Percentiles rank a stretch among this genome's conserved stretches.
Evolutionary conservation across 2,329 filamentous ascomycete genomes (phyloP).

Genomic region (Monosporascus ibericus): DNA sequence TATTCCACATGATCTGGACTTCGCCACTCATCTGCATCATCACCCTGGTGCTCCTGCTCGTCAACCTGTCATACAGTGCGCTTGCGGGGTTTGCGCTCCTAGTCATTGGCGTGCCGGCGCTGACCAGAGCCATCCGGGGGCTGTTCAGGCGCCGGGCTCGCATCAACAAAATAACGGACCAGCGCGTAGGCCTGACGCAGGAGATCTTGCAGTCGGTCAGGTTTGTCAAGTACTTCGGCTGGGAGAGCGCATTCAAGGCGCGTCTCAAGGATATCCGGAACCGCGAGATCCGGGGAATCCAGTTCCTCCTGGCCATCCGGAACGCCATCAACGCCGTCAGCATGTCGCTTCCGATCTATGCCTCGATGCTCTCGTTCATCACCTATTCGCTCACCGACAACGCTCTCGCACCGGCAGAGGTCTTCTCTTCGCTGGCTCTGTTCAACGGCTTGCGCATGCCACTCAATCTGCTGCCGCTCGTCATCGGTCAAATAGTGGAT

Average conservation of each 20-base stretch:
- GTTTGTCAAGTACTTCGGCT: constrained; percentile 95
- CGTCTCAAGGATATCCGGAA: constrained; percentile 68
- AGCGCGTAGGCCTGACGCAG: constrained; percentile 83
- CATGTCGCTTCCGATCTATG: constrained; percentile 85
- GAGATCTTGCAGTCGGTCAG: constrained; percentile 87
- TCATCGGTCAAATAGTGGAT: constrained; percentile 85
- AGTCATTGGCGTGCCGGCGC: constrained; percentile 67
- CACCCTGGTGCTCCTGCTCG: constrained; percentile 70
- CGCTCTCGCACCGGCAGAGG: constrained; percentile 62
- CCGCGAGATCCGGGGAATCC: constrained; percentile 77
- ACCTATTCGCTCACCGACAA: constrained; percentile 66
- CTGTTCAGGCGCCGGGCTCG: constrained; percentile 67
- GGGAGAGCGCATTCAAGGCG: constrained; percentile 81
- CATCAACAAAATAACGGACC: constrained; percentile 93
- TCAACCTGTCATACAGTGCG: constrained; percentile 88
- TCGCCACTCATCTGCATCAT: constrained; percentile 72
- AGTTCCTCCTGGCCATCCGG: constrained; percentile 73
- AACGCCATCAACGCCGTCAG: constrained; percentile 81
- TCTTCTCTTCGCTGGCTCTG: constrained; percentile 89
- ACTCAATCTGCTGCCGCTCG: constrained; percentile 79
- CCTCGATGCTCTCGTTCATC: constrained; percentile 92
- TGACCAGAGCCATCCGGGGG: constrained; percentile 70
- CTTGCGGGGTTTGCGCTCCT: constrained; percentile 82
- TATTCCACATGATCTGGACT: constrained; percentile 91
- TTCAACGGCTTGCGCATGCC: constrained; percentile 91